Evolutionary conservation across 1,139 yeast genomes (phyloP), one percentile per base, ranked within the genome.

Genomic region (Protomyces lactucae-debilis): DNA sequence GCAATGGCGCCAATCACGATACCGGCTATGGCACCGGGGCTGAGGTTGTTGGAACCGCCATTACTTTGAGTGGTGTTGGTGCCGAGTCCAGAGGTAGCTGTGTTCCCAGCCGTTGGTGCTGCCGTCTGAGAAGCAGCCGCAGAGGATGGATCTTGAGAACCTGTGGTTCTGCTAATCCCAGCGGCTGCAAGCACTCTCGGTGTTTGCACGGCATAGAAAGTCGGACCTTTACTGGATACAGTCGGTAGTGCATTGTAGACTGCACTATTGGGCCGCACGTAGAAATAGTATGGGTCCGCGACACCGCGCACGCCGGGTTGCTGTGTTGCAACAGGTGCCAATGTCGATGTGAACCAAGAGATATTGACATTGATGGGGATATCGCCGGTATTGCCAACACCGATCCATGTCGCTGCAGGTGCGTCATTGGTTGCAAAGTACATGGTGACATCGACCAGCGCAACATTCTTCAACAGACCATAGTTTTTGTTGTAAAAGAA

Each of bases 351-450:
- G 53, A 59, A 59, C 57, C 56, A 59, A 28, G 57, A 40, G 52
- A 59, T 52, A 14, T 52, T 59, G 54, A 59, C 63, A 21, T 59
- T 52, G 45, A 59, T 52, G 16, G 63, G 57, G 6, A 52, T 35
- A 32, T 59, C 45, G 63, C 63, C 63, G 25, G 63, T 59, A 28
- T 59, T 59, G 10, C 54, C 43, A 37, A 59, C 57, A 21, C 63
- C 63, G n/a, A 52, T 52, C 63, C 63, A 59, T 14, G 52, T 52
- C 12, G 63, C 63, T 9, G 63, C 63, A 8, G 63, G 63, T n/a
- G 37, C 36, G 28, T 59, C 63, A 37, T 59, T 45, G 14, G 57
- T 36, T 14, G 56, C 63, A 52, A 59, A 59, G 45, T 59, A 45
- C 63, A 59, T 52, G 35, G 57, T 52, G 5, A 59, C 32, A 57